Evolutionary conservation across 2,329 filamentous ascomycete species (phyloP).

Genomic region (Leptographium lundbergii): DNA sequence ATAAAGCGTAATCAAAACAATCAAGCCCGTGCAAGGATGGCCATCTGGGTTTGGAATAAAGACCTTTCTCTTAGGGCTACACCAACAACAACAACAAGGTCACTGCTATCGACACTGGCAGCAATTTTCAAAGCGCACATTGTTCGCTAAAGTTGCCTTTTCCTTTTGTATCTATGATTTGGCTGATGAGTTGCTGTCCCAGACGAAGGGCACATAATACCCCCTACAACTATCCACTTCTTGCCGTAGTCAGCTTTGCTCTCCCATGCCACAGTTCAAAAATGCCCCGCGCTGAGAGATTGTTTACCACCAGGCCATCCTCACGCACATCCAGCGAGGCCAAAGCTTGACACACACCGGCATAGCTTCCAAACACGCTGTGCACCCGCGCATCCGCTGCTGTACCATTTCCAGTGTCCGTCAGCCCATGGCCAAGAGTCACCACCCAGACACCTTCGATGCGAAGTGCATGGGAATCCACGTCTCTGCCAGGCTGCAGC

Average conservation of each 20-base stretch:
- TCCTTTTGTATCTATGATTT: too few species aligned
- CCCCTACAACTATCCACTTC: too few species aligned
- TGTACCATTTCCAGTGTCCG: slow-evolving; percentile 2
- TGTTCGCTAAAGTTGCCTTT: too few species aligned
- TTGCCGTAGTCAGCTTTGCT: not conserved
- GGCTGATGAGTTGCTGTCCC: too few species aligned
- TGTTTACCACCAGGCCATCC: slow-evolving; percentile 30
- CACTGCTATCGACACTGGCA: too few species aligned
- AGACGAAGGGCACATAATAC: too few species aligned
- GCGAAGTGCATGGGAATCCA: slow-evolving; percentile 36
- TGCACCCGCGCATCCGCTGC: slow-evolving; percentile 9
- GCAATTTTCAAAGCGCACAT: too few species aligned
- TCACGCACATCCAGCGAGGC: slow-evolving; percentile 20
- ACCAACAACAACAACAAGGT: too few species aligned
- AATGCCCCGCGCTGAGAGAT: slow-evolving; percentile 18
- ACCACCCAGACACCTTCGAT: slow-evolving; percentile 39
- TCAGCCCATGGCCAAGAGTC: slow-evolving; percentile 45
- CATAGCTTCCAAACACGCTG: slow-evolving; percentile 8
- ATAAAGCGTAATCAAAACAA: too few species aligned
- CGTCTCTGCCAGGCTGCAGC: slow-evolving; percentile 30
- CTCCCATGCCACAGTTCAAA: not conserved
- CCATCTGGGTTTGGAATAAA: too few species aligned
- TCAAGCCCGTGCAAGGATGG: too few species aligned
- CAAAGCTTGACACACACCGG: slow-evolving; percentile 26
- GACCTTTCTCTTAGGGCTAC: too few species aligned